Conservation (phyloP, 257 asterid species). For the Thymus mandschuricus region DNA sequence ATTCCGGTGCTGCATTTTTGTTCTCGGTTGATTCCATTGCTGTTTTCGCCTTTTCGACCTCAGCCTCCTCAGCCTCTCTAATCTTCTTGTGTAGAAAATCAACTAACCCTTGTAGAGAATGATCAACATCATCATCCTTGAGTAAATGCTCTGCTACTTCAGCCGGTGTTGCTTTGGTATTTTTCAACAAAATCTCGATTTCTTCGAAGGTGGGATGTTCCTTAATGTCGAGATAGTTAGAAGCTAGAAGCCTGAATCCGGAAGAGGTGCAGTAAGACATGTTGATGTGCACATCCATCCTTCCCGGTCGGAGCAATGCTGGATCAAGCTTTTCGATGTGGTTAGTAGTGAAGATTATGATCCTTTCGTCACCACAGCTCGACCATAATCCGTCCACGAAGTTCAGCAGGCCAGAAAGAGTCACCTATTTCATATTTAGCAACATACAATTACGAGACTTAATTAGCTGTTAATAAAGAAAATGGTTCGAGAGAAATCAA, state of each 20-base stretch:
- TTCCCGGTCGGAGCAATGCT: slow-evolving; percentile 66
- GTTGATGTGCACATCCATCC: slow-evolving; percentile 80
- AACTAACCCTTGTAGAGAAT: slow-evolving; percentile 50
- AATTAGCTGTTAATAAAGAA: neutral
- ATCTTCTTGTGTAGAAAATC: slow-evolving; percentile 46
- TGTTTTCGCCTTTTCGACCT: slow-evolving; percentile 6
- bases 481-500: neutral
- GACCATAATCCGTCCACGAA: slow-evolving; percentile 81
- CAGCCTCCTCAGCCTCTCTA: slow-evolving; percentile 35
- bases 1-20: slow-evolving; percentile 2
- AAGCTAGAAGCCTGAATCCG: slow-evolving; percentile 63
- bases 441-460: neutral
- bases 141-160: slow-evolving; percentile 79
- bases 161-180: slow-evolving; percentile 57
- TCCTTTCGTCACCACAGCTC: slow-evolving; percentile 68
- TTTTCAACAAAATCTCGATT: slow-evolving; percentile 48
- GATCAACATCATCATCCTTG: slow-evolving; percentile 49
- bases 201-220: slow-evolving; percentile 49
- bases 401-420: slow-evolving; percentile 65
- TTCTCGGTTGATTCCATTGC: slow-evolving; percentile 17
- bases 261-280: slow-evolving; percentile 63
- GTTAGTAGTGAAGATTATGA: slow-evolving; percentile 71
- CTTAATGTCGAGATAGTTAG: slow-evolving; percentile 50
- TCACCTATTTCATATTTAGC: slow-evolving; percentile 41
- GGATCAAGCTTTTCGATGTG: slow-evolving; percentile 69